phyloP scores from a whole-genome alignment of 805 yeast species.

The Yarrowia deformans region DNA sequence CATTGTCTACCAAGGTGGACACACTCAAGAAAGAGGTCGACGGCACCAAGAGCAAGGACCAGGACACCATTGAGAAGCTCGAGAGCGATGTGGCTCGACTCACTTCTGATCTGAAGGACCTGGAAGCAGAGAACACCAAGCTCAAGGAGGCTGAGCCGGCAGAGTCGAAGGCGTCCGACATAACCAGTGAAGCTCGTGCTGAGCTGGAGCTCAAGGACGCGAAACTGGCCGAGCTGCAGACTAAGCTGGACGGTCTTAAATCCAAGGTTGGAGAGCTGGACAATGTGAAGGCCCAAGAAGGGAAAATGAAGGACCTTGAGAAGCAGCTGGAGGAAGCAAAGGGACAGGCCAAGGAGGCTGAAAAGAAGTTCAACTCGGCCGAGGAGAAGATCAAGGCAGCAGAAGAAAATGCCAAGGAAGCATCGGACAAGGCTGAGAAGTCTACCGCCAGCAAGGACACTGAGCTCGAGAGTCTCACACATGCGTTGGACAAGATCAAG shows the following conservation, averaged over 20 bases:
- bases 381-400: slow-evolving; percentile 5
- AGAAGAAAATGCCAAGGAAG: slow-evolving; percentile 1
- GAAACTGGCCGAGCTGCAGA: slow-evolving; percentile 12
- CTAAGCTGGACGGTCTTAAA: slow-evolving; percentile 28
- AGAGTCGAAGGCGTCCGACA: slow-evolving; percentile 5
- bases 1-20: slow-evolving; percentile 48
- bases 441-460: background rate
- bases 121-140: slow-evolving; percentile 31
- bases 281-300: slow-evolving; percentile 33
- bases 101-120: slow-evolving; percentile 40
- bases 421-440: slow-evolving; percentile 3
- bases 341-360: slow-evolving; percentile 1
- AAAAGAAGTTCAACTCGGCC: background rate
- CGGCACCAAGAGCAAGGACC: slow-evolving; percentile 30
- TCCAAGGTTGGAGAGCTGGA: slow-evolving; percentile 32
- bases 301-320: slow-evolving; percentile 16
- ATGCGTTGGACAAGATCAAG: slow-evolving; percentile 10
- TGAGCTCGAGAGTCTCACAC: background rate
- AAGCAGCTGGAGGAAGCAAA: slow-evolving; percentile 15
- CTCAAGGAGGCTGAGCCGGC: slow-evolving; percentile 21
- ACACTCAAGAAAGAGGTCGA: slow-evolving; percentile 35
- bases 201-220: slow-evolving; percentile 33
- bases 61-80: slow-evolving; percentile 43
- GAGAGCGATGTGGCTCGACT: slow-evolving; percentile 43
- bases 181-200: slow-evolving; percentile 14